Evolutionary conservation across 2,329 filamentous ascomycete species (phyloP).

Genomic region (Pestalotiopsis sp.): DNA sequence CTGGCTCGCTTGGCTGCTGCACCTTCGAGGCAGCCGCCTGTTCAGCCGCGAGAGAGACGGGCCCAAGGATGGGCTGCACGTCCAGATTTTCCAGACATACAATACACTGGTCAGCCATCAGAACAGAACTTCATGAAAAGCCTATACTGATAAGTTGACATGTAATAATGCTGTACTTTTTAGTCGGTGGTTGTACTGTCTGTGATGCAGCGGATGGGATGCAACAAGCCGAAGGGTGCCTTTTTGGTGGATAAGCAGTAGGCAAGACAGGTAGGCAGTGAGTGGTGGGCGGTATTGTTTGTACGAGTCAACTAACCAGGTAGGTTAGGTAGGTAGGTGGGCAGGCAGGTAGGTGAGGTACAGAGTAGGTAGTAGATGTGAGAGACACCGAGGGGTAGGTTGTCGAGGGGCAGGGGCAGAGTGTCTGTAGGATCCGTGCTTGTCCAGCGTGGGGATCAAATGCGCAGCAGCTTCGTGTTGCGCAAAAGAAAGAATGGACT

Average conservation of each 20-base stretch:
- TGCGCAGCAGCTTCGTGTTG: background rate
- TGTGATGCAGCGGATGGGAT: conserved; percentile 21
- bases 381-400: conserved; percentile 8
- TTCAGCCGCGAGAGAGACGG: conserved; percentile 16
- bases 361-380: background rate
- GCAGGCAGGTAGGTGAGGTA: background rate
- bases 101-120: conserved; percentile 68
- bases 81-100: conserved; percentile 67
- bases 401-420: conserved; percentile 8
- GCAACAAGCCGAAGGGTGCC: conserved; percentile 24
- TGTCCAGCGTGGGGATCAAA: background rate
- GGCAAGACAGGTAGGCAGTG: background rate
- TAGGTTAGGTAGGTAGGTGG: background rate
- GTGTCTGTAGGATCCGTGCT: background rate
- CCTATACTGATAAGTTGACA: conserved; percentile 34
- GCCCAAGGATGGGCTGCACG: conserved; percentile 26
- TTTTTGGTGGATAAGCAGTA: conserved; percentile 14
- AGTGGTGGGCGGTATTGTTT: too few relatives aligned
- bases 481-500: background rate
- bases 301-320: background rate
- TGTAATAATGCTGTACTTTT: conserved; percentile 30
- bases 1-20: conserved; percentile 4
- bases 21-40: conserved; percentile 12
- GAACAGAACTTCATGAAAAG: conserved; percentile 35
- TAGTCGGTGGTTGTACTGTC: conserved; percentile 45